Percentiles rank a stretch among this genome's conserved stretches.
phyloP scores from a whole-genome alignment of 169 alveolate genomes.

The Eimeria tenella region DNA sequence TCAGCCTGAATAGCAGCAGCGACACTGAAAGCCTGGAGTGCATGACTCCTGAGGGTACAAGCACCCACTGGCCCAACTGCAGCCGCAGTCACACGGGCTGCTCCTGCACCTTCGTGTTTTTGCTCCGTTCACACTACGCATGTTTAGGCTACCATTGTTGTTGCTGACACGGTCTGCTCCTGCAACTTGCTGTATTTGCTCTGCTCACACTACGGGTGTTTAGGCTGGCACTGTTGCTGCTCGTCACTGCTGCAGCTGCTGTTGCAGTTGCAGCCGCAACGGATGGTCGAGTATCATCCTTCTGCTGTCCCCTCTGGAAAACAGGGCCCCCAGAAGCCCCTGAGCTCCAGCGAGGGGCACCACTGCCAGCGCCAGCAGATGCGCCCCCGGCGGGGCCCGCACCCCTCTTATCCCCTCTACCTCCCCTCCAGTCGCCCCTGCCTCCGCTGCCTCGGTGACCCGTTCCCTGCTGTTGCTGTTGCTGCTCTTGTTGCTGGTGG shows the following conservation, averaged over 20 bases:
- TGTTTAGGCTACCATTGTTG: background rate
- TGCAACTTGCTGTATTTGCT: background rate
- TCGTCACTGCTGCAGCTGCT: slow-evolving; percentile 7
- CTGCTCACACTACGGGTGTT: slow-evolving; percentile 20
- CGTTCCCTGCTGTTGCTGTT: background rate
- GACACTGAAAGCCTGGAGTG: background rate
- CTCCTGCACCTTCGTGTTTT: background rate
- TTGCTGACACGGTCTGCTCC: no score
- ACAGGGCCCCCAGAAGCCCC: background rate
- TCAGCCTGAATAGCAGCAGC: slow-evolving; percentile 29
- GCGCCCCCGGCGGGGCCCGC: background rate
- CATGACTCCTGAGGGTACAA: background rate
- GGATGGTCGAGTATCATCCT: background rate
- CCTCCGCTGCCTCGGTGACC: slow-evolving; percentile 44
- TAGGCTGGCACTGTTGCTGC: slow-evolving; percentile 42
- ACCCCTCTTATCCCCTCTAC: slow-evolving; percentile 1
- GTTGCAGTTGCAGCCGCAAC: slow-evolving; percentile 6
- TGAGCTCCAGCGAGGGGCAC: slow-evolving; percentile 45
- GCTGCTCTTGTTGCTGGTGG: slow-evolving; percentile 38
- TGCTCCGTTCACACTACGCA: background rate
- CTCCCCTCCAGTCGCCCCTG: slow-evolving; percentile 12
- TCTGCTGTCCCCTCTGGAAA: background rate
- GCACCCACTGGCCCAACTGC: background rate
- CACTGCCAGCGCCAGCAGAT: background rate
- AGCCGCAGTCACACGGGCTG: background rate